Percentiles rank a stretch among this genome's conserved stretches.
Evolutionary conservation across 148 eudicot species (phyloP).

Genomic region (Silene latifolia): DNA sequence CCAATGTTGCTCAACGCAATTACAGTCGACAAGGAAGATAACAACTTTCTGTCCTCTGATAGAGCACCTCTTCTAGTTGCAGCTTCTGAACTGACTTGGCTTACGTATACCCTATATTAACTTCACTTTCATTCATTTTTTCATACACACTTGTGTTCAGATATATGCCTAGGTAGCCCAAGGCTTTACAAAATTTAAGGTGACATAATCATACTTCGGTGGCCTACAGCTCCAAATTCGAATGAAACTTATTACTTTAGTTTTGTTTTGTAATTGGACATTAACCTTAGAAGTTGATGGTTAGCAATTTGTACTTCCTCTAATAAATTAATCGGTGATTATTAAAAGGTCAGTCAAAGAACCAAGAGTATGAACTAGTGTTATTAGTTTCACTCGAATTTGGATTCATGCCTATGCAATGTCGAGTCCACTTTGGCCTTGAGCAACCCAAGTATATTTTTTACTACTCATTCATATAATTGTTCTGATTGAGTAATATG

Average conservation of each 20-base stretch:
- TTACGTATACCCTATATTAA: constrained; percentile 51
- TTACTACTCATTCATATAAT: background rate
- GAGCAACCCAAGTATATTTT: background rate
- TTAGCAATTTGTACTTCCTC: background rate
- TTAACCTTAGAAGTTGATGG: background rate
- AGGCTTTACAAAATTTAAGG: background rate
- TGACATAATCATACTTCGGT: background rate
- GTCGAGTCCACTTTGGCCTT: background rate
- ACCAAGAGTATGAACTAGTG: background rate
- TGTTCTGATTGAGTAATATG: constrained; percentile 9
- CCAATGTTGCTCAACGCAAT: constrained; percentile 94
- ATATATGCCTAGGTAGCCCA: background rate
- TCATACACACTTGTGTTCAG: background rate
- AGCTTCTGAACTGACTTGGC: constrained; percentile 96
- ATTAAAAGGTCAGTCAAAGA: background rate
- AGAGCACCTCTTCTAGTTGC: constrained; percentile 91
- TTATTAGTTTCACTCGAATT: background rate
- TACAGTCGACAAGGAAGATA: constrained; percentile 90
- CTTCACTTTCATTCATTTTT: constrained; percentile 6
- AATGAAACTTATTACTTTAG: background rate
- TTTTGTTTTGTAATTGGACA: background rate
- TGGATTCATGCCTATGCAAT: background rate
- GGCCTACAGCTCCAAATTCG: background rate
- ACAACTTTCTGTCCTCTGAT: constrained; percentile 80
- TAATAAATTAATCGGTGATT: background rate